phyloP scores from a whole-genome alignment of 2,329 filamentous ascomycete species.

The Penicillium sp. region DNA sequence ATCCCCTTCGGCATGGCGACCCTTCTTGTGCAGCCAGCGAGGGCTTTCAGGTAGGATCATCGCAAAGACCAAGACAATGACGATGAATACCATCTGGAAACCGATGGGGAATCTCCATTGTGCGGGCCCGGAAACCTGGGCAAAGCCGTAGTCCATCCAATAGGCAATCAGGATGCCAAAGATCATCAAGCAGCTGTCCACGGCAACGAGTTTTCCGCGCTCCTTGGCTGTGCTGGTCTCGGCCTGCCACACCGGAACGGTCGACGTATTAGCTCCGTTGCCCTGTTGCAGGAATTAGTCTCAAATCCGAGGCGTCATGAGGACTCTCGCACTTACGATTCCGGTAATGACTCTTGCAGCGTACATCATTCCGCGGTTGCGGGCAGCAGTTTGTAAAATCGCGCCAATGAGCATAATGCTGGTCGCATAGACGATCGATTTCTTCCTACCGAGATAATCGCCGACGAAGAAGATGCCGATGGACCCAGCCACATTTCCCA shows the following conservation, averaged over 20 bases:
- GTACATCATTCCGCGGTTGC: slow-evolving; percentile 50
- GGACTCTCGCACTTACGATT: slow-evolving; percentile 22
- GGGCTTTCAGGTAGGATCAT: slow-evolving; percentile 33
- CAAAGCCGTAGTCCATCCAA: slow-evolving; percentile 55
- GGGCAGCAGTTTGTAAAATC: slow-evolving; percentile 50
- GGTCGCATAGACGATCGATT: slow-evolving; percentile 48
- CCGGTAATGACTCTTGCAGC: slow-evolving; percentile 45
- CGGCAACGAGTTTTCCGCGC: slow-evolving; percentile 50
- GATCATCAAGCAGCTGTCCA: slow-evolving; percentile 54
- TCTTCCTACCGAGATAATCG: slow-evolving; percentile 46
- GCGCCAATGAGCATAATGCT: slow-evolving; percentile 52
- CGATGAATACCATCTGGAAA: slow-evolving; percentile 53
- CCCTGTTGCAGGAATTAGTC: slow-evolving; percentile 24
- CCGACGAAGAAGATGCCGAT: slow-evolving; percentile 61
- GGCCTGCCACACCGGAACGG: slow-evolving; percentile 51
- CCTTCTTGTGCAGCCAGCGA: slow-evolving; percentile 39
- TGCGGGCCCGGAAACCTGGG: slow-evolving; percentile 44
- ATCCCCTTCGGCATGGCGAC: slow-evolving; percentile 36
- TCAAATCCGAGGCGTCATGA: too few relatives aligned
- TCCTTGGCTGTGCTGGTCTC: slow-evolving; percentile 47
- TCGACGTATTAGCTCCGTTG: slow-evolving; percentile 54
- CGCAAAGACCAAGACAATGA: slow-evolving; percentile 46
- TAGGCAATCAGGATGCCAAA: slow-evolving; percentile 52
- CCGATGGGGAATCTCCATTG: slow-evolving; percentile 51
- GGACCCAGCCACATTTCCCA: not conserved